These are phyloP conservation scores for Lasiodiplodia sp. DNA, from an alignment of 2,329 filamentous ascomycete species.

Conservation along the genomic window DNA sequence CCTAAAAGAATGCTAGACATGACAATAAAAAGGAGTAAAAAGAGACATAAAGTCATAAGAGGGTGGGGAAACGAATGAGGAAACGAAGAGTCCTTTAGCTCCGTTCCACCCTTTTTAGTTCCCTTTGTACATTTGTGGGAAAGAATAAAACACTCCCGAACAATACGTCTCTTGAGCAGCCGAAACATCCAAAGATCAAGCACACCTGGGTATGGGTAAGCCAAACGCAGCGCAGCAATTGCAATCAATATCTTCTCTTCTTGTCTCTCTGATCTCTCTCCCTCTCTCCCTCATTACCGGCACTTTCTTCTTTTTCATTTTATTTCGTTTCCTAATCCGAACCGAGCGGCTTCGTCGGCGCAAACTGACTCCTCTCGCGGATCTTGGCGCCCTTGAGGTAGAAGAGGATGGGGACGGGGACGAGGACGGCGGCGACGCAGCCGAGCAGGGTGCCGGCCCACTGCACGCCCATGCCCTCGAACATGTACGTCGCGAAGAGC, in stretches of 20 bases:
- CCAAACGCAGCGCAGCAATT: neutral
- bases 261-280: neutral
- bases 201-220: neutral
- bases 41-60: neutral
- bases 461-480: constrained; percentile 59
- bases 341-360: constrained; percentile 41
- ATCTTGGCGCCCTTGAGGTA: constrained; percentile 55
- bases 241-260: neutral
- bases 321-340: neutral
- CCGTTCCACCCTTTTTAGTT: neutral
- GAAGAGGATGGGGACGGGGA: constrained; percentile 55
- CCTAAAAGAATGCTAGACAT: neutral
- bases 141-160: neutral
- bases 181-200: neutral
- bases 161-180: neutral
- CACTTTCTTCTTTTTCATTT: neutral
- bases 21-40: neutral
- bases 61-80: neutral
- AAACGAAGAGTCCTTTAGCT: constrained; percentile 2
- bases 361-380: constrained; percentile 51
- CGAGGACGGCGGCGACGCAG: constrained; percentile 50
- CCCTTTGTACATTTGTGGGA: neutral
- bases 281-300: neutral
- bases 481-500: constrained; percentile 64
- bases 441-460: constrained; percentile 56